Evolutionary conservation across 176 grass and related monocot genomes (phyloP).

Genomic region (Oryza nivara): DNA sequence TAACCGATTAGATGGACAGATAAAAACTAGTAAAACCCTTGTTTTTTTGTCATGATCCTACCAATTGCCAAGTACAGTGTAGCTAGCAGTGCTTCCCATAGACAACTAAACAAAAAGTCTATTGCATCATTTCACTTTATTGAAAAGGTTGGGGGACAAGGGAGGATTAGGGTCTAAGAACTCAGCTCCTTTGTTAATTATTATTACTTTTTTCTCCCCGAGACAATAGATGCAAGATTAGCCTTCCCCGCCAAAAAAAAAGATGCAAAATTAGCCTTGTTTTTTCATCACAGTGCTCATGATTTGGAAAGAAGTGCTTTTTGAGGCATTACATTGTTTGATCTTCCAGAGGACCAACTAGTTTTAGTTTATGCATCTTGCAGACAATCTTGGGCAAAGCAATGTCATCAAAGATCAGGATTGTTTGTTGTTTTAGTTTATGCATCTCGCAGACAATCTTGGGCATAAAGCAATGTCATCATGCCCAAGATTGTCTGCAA

Average conservation of each 20-base stretch:
- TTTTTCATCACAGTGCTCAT: constrained; percentile 9
- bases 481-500: background rate
- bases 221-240: constrained; percentile 26
- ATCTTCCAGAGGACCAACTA: constrained; percentile 1
- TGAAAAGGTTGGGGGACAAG: constrained; percentile 26
- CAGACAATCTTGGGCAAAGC: background rate
- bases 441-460: background rate
- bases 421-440: too few species aligned
- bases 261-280: background rate
- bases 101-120: constrained; percentile 35
- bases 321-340: background rate
- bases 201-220: background rate
- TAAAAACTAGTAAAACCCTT: background rate
- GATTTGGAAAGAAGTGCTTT: constrained; percentile 12
- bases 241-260: background rate
- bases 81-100: constrained; percentile 35
- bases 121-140: constrained; percentile 44
- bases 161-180: constrained; percentile 16
- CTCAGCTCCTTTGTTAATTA: background rate
- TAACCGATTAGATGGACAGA: background rate
- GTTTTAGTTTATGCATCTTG: background rate
- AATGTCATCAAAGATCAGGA: background rate
- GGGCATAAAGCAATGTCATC: constrained; percentile 5
- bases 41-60: constrained; percentile 35
- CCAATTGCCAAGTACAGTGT: constrained; percentile 14